Percentiles rank a stretch among this genome's conserved stretches.
Conservation (phyloP, 1,284 basidiomycete genomes). For the Tilletia indica region DNA sequence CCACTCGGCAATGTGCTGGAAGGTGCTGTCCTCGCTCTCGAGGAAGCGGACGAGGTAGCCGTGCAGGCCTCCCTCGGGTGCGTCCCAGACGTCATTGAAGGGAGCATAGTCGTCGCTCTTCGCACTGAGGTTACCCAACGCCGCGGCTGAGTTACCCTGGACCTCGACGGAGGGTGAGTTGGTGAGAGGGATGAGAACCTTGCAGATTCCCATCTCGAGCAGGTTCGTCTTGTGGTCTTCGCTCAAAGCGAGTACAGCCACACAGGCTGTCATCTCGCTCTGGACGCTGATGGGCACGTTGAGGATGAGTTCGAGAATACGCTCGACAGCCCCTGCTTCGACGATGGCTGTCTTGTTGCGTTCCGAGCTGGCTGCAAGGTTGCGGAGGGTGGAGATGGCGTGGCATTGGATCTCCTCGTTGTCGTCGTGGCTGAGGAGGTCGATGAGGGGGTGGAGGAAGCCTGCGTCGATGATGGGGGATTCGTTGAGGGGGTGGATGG, state of each 20-base stretch:
- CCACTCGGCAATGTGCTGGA: slow-evolving; percentile 95
- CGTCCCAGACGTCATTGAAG: slow-evolving; percentile 97
- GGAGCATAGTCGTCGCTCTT: slow-evolving; percentile 91
- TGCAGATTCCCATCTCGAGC: slow-evolving; percentile 96
- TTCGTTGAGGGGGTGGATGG: slow-evolving; percentile 97
- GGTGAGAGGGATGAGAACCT: slow-evolving; percentile 93
- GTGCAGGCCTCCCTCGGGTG: slow-evolving; percentile 95
- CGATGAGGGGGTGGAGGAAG: slow-evolving; percentile 93
- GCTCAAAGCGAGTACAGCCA: slow-evolving; percentile 63
- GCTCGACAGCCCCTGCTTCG: slow-evolving; percentile 94
- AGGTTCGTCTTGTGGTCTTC: slow-evolving; percentile 59
- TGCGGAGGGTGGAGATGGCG: slow-evolving; percentile 96
- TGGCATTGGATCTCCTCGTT: slow-evolving; percentile 99
- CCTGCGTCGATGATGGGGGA: slow-evolving; percentile 99
- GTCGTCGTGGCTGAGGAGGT: slow-evolving; percentile 92
- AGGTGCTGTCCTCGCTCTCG: slow-evolving; percentile 91
- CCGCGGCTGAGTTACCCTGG: slow-evolving; percentile 96
- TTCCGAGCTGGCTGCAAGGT: slow-evolving; percentile 93
- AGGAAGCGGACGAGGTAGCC: slow-evolving; percentile 92
- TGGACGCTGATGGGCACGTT: slow-evolving; percentile 95
- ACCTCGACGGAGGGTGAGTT: slow-evolving; percentile 95
- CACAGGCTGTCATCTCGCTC: slow-evolving; percentile 99
- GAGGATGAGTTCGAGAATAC: slow-evolving; percentile 93
- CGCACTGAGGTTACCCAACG: slow-evolving; percentile 92
- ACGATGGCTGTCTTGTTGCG: slow-evolving; percentile 99